These are phyloP conservation scores for Lactifluus piperatus DNA, from an alignment of 768 basidiomycete species.

Conservation along the genomic window DNA sequence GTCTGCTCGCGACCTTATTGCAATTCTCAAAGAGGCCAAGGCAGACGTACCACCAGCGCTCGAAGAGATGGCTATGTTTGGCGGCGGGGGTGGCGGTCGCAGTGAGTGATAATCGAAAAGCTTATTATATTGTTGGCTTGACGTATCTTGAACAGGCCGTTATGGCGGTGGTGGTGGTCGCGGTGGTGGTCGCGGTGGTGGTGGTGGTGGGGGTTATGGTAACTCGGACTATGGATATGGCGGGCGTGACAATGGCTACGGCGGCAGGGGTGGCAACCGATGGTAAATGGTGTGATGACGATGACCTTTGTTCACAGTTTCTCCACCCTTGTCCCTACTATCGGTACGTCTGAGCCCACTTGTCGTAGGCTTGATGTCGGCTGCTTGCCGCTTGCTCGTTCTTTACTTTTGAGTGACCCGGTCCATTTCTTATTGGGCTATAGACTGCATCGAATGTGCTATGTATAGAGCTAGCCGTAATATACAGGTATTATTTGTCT, in stretches of 20 bases:
- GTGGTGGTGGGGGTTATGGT: constrained; percentile 30
- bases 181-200: constrained; percentile 38
- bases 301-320: neutral
- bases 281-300: constrained; percentile 23
- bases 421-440: constrained; percentile 5
- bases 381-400: neutral
- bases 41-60: constrained; percentile 80
- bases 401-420: neutral
- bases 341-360: neutral
- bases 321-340: neutral
- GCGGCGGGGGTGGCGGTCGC: constrained; percentile 72
- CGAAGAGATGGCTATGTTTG: constrained; percentile 86
- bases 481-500: neutral
- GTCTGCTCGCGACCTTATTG: constrained; percentile 84
- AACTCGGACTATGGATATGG: constrained; percentile 37
- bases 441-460: constrained; percentile 11
- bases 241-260: constrained; percentile 36
- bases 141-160: constrained; percentile 38
- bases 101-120: constrained; percentile 33
- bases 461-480: constrained; percentile 13
- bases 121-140: neutral
- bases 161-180: constrained; percentile 43
- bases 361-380: neutral
- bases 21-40: constrained; percentile 82
- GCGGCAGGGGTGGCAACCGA: constrained; percentile 25